Conservation (phyloP, 2,329 filamentous ascomycete genomes). For the Cercospora zeina region DNA sequence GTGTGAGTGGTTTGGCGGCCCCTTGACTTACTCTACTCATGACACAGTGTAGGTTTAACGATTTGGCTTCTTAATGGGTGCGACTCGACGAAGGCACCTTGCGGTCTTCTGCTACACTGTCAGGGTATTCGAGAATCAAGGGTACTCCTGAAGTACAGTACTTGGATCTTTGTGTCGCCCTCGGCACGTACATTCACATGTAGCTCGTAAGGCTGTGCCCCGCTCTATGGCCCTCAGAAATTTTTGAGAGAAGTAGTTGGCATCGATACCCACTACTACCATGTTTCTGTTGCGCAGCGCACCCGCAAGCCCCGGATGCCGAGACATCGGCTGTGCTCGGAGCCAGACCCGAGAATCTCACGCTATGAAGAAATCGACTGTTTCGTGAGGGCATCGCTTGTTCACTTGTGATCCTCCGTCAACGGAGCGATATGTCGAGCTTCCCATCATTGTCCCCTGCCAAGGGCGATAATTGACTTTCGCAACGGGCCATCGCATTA, state of each 20-base stretch:
- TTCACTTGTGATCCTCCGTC: neutral
- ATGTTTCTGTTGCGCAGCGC: neutral
- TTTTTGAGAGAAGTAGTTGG: neutral
- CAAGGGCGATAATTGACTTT: neutral
- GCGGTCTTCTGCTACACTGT: neutral
- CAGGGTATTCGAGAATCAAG: neutral
- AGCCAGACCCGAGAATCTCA: neutral
- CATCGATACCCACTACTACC: neutral
- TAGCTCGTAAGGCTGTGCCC: too few species aligned
- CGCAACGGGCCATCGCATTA: slow-evolving; percentile 5
- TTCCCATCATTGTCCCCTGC: neutral
- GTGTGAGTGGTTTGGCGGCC: neutral
- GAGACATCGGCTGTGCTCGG: neutral
- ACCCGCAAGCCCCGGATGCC: neutral
- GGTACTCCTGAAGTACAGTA: neutral
- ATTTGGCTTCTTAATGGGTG: too few species aligned
- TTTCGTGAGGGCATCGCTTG: neutral
- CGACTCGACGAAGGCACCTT: too few species aligned
- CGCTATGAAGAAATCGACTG: slow-evolving; percentile 1
- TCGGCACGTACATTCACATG: too few species aligned
- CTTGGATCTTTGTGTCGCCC: neutral
- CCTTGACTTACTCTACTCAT: neutral
- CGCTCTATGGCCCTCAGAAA: too few species aligned
- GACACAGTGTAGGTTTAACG: neutral
- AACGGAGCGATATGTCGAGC: neutral